phyloP scores from a whole-genome alignment of 768 basidiomycete species.

The Tulasnella calospora region DNA sequence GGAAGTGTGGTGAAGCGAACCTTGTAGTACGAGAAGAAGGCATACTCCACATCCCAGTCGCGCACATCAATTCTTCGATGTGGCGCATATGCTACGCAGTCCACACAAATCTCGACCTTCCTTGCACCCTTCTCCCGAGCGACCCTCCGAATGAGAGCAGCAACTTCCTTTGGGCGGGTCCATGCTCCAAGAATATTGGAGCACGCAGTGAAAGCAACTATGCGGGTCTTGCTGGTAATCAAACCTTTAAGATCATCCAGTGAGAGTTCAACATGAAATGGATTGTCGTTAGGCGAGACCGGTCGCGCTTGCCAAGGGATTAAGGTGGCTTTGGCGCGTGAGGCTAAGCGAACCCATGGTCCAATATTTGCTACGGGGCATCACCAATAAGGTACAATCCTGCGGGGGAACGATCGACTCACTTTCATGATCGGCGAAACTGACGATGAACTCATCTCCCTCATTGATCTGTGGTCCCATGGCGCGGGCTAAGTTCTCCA shows the following conservation, averaged over 20 bases:
- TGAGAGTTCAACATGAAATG: constrained; percentile 58
- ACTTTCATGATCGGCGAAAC: constrained; percentile 72
- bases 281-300: constrained; percentile 44
- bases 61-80: constrained; percentile 66
- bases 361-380: constrained; percentile 57
- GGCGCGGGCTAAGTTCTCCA: constrained; percentile 64
- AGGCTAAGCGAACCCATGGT: constrained; percentile 70
- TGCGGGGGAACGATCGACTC: not conserved
- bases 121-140: constrained; percentile 50
- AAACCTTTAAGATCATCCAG: constrained; percentile 56
- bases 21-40: constrained; percentile 71
- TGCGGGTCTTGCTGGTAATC: constrained; percentile 58
- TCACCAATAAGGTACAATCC: constrained; percentile 3
- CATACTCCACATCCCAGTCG: constrained; percentile 73
- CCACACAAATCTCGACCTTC: constrained; percentile 64
- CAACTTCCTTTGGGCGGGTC: constrained; percentile 55
- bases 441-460: constrained; percentile 74
- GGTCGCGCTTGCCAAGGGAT: constrained; percentile 54
- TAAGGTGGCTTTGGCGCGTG: constrained; percentile 49
- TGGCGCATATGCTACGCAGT: constrained; percentile 76
- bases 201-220: constrained; percentile 68
- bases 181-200: constrained; percentile 71
- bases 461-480: constrained; percentile 50
- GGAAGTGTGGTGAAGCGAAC: constrained; percentile 35
- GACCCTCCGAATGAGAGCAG: constrained; percentile 47